phyloP scores from a whole-genome alignment of 225 moss, liverwort and hornwort genomes.

The Anthoceros angustus region DNA sequence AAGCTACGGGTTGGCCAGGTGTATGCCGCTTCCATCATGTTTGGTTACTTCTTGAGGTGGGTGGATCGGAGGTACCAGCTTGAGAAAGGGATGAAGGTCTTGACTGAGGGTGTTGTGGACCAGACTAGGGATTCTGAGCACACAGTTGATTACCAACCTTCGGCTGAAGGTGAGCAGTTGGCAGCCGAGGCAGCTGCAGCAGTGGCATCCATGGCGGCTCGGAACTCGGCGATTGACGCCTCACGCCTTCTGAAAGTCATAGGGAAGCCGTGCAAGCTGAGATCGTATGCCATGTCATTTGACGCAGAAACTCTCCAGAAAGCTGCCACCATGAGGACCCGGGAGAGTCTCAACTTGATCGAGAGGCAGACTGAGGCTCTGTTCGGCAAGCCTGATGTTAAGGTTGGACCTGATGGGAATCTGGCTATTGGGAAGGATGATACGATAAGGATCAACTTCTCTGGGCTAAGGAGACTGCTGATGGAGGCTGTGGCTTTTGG shows the following conservation, averaged over 20 bases:
- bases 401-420: constrained; percentile 17
- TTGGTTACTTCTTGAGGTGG: constrained; percentile 34
- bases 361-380: constrained; percentile 38
- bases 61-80: constrained; percentile 38
- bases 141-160: constrained; percentile 8
- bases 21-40: constrained; percentile 37
- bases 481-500: constrained; percentile 36
- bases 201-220: constrained; percentile 15
- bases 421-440: constrained; percentile 27
- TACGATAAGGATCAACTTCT: constrained; percentile 29
- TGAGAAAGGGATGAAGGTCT: constrained; percentile 29
- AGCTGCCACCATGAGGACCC: constrained; percentile 34
- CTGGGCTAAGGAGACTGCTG: constrained; percentile 30
- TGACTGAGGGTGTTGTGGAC: constrained; percentile 8
- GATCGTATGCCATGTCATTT: constrained; percentile 38
- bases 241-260: constrained; percentile 11
- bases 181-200: constrained; percentile 37
- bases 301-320: constrained; percentile 24
- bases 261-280: constrained; percentile 25
- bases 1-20: constrained; percentile 36
- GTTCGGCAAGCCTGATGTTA: constrained; percentile 34
- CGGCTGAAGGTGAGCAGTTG: constrained; percentile 11
- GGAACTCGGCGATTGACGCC: constrained; percentile 10
- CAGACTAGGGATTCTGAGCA: constrained; percentile 12
- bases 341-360: constrained; percentile 31